Percentiles rank a stretch among this genome's conserved stretches.
Evolutionary conservation across 2,329 filamentous ascomycete species (phyloP).

Genomic region (Ceratocystis harringtonii): DNA sequence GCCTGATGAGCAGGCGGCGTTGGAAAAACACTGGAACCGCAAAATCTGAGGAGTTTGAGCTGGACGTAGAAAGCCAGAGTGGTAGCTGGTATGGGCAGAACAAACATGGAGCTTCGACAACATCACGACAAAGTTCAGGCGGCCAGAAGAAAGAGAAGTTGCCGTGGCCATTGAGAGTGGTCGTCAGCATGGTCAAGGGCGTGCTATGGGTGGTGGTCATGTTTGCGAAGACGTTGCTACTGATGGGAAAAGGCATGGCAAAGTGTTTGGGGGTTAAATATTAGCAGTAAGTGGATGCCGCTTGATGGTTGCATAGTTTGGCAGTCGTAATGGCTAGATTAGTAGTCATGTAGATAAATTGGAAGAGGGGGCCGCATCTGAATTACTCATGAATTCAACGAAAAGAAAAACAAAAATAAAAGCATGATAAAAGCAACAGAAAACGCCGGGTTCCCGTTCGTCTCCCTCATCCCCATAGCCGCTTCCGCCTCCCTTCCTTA

Average conservation of each 20-base stretch:
- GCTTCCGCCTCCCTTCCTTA: background rate
- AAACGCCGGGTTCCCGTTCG: conserved; percentile 8
- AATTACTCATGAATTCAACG: conserved; percentile 2
- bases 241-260: conserved; percentile 36
- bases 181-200: conserved; percentile 41
- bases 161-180: conserved; percentile 34
- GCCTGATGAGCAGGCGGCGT: conserved; percentile 19
- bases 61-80: conserved; percentile 48
- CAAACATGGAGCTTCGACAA: background rate
- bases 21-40: conserved; percentile 19
- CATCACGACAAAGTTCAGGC: background rate
- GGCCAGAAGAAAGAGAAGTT: conserved; percentile 26
- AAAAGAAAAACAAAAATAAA: conserved; percentile 1
- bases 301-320: background rate
- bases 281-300: background rate
- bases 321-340: no score
- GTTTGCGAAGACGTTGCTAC: conserved; percentile 37
- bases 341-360: no score
- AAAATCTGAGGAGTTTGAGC: conserved; percentile 40
- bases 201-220: conserved; percentile 44
- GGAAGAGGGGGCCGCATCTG: background rate
- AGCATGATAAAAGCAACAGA: conserved; percentile 11
- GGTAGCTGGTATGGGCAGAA: conserved; percentile 27
- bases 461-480: background rate
- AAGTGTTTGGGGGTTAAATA: conserved; percentile 30